Base-by-base conservation (phyloP, 169 alveolate species). In the Hepatocystis sp. region DNA sequence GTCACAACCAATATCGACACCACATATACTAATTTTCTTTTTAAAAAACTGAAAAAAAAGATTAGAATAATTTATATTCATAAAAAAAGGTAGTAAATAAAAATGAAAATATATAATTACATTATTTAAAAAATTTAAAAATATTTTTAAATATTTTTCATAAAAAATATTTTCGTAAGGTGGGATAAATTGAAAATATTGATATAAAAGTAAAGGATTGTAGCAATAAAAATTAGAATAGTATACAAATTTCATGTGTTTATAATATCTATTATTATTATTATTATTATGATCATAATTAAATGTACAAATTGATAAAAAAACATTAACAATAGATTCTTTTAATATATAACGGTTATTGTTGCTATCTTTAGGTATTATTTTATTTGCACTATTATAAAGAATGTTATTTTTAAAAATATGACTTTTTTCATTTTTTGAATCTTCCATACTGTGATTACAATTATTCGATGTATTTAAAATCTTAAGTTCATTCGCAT, bases 31-130 rank as follows among this genome's bases (percentile, higher is more conserved):
- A 32, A 13, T 65, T 25, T 65, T 65, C 25, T 67, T 53, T 67
- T 53, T 67, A 39, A 58, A 71, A 71, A 71, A 42, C n/a, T 71
- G 25, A 34, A 71, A 36, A 58, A 71, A 71, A 17, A 71, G 0
- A 1, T 30, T 15, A 0, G 86, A 71, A 63, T 71, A 71, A 58
- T 58, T 71, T 63, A 71, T 25, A 71, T 71, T 71, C 21, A 51
- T 58, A 71, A 71, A 71, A 60, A 71, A 71, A 21, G 86, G 86
- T 0, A 71, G 11, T 71, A 71, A 71, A 39, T 71, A 71, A 44
- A 71, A 71, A 34, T 71, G 86, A 58, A 71, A 71, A 30, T 71
- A 39, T 13, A 56, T 17, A 42, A 71, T 71, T 7, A 71, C 58
- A 36, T 71, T 71, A 63, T 71, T 71, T 71, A 71, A 71, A 58